Evolutionary conservation across 441 rosid species (phyloP).

Genomic region (Gossypium davidsonii): DNA sequence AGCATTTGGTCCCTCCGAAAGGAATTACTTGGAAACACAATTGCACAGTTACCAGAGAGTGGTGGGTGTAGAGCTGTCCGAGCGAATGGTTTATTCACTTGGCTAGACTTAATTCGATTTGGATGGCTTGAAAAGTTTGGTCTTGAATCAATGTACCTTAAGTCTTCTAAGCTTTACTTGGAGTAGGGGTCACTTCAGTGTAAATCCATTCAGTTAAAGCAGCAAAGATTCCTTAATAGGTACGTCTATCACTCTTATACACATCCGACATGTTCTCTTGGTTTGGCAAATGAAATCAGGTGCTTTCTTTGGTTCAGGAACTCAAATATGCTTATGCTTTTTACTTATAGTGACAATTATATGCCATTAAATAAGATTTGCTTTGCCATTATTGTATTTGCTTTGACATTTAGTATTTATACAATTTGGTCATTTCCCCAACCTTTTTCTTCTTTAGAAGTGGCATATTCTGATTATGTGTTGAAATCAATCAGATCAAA

Average conservation of each 20-base stretch:
- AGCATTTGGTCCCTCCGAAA: conserved; percentile 25
- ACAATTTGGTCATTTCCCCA: background rate
- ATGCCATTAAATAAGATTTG: conserved; percentile 1
- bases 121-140: too few relatives aligned
- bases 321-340: background rate
- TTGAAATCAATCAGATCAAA: background rate
- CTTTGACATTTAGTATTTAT: background rate
- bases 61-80: conserved; percentile 62
- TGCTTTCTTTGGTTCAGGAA: background rate
- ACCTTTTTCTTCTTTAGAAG: background rate
- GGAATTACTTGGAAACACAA: conserved; percentile 44
- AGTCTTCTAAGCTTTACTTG: background rate
- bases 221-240: background rate
- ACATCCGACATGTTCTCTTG: background rate
- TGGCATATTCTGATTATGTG: background rate
- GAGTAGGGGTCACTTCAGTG: background rate
- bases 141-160: background rate
- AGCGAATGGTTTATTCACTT: conserved; percentile 61
- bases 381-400: background rate
- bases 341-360: background rate
- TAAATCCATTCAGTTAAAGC: background rate
- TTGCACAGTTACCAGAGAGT: conserved; percentile 44
- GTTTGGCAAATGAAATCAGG: background rate
- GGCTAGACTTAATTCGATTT: conserved; percentile 20
- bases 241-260: background rate